phyloP scores from a whole-genome alignment of 2,329 filamentous ascomycete genomes.

The Botrytis tulipae region DNA sequence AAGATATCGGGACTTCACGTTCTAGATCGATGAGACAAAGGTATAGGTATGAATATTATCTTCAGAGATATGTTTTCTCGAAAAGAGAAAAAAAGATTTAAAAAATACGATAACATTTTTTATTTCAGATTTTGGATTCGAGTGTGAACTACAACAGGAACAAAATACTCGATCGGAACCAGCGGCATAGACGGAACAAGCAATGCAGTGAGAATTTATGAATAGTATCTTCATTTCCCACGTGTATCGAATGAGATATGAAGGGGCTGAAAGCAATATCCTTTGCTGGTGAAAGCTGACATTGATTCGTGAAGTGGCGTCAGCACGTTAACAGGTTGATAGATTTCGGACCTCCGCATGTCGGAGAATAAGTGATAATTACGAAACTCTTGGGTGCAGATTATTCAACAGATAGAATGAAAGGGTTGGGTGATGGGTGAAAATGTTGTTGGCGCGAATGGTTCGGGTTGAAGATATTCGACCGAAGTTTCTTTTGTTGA shows the following conservation, averaged over 20 bases:
- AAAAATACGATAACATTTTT: not conserved
- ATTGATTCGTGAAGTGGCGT: not conserved
- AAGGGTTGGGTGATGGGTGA: not conserved
- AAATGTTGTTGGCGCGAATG: not conserved
- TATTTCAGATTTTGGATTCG: not conserved
- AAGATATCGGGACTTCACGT: not conserved
- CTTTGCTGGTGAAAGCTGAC: constrained; percentile 4
- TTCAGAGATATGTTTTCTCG: no score
- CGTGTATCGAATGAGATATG: constrained; percentile 4
- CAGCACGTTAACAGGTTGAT: not conserved
- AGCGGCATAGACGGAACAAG: not conserved
- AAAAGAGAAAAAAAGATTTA: no score
- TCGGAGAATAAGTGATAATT: not conserved
- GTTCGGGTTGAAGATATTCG: not conserved
- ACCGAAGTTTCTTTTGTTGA: not conserved
- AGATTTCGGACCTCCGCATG: constrained; percentile 7
- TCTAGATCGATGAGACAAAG: not conserved
- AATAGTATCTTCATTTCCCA: not conserved
- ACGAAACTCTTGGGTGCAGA: not conserved
- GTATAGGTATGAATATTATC: not conserved
- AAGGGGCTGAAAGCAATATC: not conserved
- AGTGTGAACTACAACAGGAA: not conserved
- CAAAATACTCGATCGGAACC: not conserved
- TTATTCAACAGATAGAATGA: not conserved
- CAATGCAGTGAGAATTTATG: not conserved